Evolutionary conservation across 106 monocot species (phyloP).

Genomic region (Allium sativum): DNA sequence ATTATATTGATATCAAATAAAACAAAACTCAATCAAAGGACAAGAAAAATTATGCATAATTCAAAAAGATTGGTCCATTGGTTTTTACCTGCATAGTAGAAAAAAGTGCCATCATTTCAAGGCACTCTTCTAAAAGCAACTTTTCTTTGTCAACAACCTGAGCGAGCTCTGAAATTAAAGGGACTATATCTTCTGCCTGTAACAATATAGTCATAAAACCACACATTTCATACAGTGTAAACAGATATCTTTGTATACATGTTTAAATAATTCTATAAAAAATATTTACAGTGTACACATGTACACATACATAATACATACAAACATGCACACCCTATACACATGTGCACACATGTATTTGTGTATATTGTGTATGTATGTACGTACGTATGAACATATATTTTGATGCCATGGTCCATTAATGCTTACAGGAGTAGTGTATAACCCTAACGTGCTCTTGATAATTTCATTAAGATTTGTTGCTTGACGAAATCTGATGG

Average conservation of each 20-base stretch:
- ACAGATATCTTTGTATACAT: not conserved
- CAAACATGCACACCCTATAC: no score
- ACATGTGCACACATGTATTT: not conserved
- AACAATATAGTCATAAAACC: no score
- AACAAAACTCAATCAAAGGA: not conserved
- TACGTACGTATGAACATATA: no score
- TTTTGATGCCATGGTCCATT: not conserved
- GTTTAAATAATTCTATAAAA: not conserved
- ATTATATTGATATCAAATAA: no score
- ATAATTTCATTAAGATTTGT: conserved; percentile 8
- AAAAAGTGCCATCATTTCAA: conserved; percentile 12
- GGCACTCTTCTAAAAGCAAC: conserved; percentile 20
- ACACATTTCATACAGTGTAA: no score
- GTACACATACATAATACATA: not conserved
- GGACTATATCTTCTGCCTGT: conserved; percentile 17
- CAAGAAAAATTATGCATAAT: not conserved
- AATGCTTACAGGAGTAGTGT: conserved; percentile 3
- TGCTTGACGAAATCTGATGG: conserved; percentile 13
- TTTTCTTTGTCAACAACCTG: conserved; percentile 22
- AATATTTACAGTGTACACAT: not conserved
- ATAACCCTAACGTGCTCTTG: not conserved
- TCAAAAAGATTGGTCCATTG: no score
- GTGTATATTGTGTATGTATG: not conserved
- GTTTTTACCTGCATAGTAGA: conserved; percentile 19
- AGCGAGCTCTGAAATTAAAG: conserved; percentile 16